phyloP scores from a whole-genome alignment of 768 basidiomycete species.

The Naganishia randhawae region DNA sequence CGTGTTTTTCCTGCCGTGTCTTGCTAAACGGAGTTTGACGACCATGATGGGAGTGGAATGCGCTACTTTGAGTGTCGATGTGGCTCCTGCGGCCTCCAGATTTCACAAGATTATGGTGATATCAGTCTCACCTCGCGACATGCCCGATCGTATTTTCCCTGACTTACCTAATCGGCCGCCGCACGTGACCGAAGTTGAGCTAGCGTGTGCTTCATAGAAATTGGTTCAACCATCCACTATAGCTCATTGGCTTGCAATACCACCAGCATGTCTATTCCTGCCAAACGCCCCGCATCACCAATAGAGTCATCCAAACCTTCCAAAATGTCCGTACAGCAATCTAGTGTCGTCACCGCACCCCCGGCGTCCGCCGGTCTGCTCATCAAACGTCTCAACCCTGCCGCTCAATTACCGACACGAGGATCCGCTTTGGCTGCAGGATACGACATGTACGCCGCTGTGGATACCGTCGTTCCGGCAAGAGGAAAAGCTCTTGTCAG shows the following conservation, averaged over 20 bases:
- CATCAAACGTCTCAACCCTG: constrained; percentile 77
- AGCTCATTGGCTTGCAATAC: not conserved
- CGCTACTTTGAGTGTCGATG: not conserved
- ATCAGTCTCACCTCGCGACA: not conserved
- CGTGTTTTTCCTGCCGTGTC: constrained; percentile 71
- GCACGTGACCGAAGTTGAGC: constrained; percentile 3
- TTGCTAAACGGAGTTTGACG: constrained; percentile 76
- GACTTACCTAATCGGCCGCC: constrained; percentile 1
- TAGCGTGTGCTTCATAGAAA: constrained; percentile 7
- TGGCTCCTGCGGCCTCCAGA: not conserved
- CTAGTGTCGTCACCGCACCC: constrained; percentile 13
- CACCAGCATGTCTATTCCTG: constrained; percentile 13
- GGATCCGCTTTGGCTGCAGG: constrained; percentile 85
- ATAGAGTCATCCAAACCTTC: constrained; percentile 19
- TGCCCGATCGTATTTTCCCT: constrained; percentile 16
- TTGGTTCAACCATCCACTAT: constrained; percentile 5
- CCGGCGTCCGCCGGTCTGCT: constrained; percentile 54
- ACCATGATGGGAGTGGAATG: constrained; percentile 58
- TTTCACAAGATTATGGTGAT: not conserved
- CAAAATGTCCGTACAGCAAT: constrained; percentile 21
- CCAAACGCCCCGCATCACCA: constrained; percentile 17
- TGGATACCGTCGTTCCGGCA: constrained; percentile 76
- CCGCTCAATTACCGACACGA: constrained; percentile 77
- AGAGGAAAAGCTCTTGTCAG: constrained; percentile 86
- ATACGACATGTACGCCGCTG: constrained; percentile 91